phyloP scores from a whole-genome alignment of 2,329 filamentous ascomycete genomes.

The Emmonsia crescens region DNA sequence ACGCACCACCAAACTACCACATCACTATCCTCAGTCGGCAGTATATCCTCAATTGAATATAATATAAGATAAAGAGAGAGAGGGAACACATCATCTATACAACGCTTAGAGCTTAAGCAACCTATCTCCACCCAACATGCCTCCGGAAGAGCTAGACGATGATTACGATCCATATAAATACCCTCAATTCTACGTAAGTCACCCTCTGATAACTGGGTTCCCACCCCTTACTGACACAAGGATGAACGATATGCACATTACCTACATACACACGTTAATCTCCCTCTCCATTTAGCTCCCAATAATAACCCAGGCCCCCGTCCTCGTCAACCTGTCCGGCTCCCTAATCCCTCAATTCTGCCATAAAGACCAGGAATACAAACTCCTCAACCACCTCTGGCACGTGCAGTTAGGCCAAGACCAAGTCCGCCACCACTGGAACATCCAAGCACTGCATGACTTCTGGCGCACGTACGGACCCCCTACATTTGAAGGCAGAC shows the following conservation, averaged over 20 bases:
- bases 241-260: neutral
- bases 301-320: neutral
- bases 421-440: slow-evolving; percentile 8
- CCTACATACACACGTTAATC: neutral
- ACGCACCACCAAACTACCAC: neutral
- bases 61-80: neutral
- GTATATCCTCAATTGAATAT: neutral
- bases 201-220: too few relatives aligned
- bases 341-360: slow-evolving; percentile 7
- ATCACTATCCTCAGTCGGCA: neutral
- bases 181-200: neutral
- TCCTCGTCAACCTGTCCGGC: slow-evolving; percentile 6
- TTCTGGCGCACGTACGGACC: slow-evolving; percentile 13
- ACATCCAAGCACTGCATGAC: slow-evolving; percentile 11
- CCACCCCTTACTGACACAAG: neutral
- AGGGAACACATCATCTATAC: neutral
- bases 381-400: slow-evolving; percentile 15
- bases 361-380: slow-evolving; percentile 6
- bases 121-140: neutral
- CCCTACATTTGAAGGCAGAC: slow-evolving; percentile 10
- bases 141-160: neutral
- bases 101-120: neutral
- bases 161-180: neutral
- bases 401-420: slow-evolving; percentile 11
- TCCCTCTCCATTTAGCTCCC: neutral